phyloP scores from a whole-genome alignment of 768 basidiomycete genomes.

The Mycena albidolilacea region DNA sequence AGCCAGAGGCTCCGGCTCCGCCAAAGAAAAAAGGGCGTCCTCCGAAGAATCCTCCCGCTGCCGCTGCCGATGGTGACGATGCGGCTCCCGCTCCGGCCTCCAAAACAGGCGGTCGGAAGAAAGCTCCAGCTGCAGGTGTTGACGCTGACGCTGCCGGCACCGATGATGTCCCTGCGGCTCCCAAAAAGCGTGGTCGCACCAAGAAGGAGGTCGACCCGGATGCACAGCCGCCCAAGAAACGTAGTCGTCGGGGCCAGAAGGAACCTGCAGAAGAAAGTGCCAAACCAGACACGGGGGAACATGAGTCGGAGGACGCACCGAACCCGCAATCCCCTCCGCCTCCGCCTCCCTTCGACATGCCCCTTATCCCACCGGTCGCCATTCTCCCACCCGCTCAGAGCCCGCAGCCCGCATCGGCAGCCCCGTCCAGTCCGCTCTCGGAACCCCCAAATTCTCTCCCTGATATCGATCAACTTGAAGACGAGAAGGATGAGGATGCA shows the following conservation, averaged over 20 bases:
- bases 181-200: conserved; percentile 58
- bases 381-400: conserved; percentile 9
- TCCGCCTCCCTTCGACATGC: neutral
- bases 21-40: conserved; percentile 47
- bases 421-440: conserved; percentile 9
- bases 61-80: conserved; percentile 1
- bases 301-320: conserved; percentile 38
- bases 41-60: conserved; percentile 6
- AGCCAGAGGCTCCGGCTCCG: conserved; percentile 11
- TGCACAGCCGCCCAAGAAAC: conserved; percentile 49
- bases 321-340: conserved; percentile 10
- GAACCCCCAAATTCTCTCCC: neutral
- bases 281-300: neutral
- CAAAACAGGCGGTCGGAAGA: conserved; percentile 56
- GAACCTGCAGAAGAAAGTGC: neutral
- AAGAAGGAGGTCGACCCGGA: conserved; percentile 38
- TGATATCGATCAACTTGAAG: conserved; percentile 15
- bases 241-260: conserved; percentile 47
- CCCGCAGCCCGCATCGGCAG: neutral
- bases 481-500: conserved; percentile 5
- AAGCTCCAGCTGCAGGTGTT: neutral
- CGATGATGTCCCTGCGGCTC: conserved; percentile 5
- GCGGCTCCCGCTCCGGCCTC: conserved; percentile 16
- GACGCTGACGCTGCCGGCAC: neutral
- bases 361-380: conserved; percentile 26